Conservation (phyloP, 2,329 filamentous ascomycete genomes). For the Fusarium verrucosum region DNA sequence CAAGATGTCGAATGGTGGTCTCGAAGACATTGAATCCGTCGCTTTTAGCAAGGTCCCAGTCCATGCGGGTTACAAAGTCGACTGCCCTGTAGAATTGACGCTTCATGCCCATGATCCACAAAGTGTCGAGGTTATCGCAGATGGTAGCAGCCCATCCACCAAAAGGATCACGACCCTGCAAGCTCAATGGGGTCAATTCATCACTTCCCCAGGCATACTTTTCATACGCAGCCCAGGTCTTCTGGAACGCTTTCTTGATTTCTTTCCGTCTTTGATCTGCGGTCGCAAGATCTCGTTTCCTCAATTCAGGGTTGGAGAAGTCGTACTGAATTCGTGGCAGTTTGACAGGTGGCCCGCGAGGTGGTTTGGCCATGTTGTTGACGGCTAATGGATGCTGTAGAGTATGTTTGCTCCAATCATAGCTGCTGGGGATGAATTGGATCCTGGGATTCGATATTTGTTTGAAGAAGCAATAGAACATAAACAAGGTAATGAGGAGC, state of each 20-base stretch:
- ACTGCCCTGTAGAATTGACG: constrained; percentile 70
- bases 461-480: constrained; percentile 31
- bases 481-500: constrained; percentile 22
- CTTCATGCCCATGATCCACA: constrained; percentile 74
- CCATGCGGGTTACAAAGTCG: constrained; percentile 55
- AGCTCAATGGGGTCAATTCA: constrained; percentile 65
- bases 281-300: constrained; percentile 13
- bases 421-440: constrained; percentile 35
- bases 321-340: constrained; percentile 38
- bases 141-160: constrained; percentile 71
- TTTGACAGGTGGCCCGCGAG: constrained; percentile 14
- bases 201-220: constrained; percentile 68
- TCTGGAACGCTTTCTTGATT: constrained; percentile 59
- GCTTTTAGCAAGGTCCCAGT: constrained; percentile 59
- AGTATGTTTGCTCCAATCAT: constrained; percentile 36
- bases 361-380: constrained; percentile 18
- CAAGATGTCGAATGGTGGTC: constrained; percentile 73
- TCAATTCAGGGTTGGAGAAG: constrained; percentile 27
- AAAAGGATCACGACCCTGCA: constrained; percentile 60
- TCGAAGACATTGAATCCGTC: constrained; percentile 70
- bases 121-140: constrained; percentile 69
- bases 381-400: constrained; percentile 18
- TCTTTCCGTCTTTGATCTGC: constrained; percentile 44
- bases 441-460: constrained; percentile 18
- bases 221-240: constrained; percentile 68